phyloP scores from a whole-genome alignment of 768 basidiomycete genomes.

The Agaricus sinodeliciosus region DNA sequence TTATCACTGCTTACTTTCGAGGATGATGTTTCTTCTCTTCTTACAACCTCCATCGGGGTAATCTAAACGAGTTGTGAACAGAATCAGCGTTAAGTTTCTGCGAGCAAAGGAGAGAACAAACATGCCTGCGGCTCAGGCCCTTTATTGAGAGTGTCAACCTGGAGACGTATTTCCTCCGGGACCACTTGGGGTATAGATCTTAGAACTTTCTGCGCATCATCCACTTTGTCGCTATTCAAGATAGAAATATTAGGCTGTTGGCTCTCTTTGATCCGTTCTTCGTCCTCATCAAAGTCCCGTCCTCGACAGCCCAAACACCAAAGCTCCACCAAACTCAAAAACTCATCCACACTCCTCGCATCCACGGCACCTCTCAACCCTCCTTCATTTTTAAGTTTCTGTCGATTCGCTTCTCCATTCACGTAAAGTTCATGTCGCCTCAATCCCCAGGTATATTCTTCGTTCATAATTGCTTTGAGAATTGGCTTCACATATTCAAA shows the following conservation, averaged over 20 bases:
- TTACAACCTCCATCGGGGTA: background rate
- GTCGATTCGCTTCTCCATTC: slow-evolving; percentile 45
- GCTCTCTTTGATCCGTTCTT: background rate
- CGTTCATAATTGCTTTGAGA: slow-evolving; percentile 50
- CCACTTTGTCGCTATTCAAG: background rate
- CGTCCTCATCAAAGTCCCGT: slow-evolving; percentile 2
- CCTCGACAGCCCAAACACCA: slow-evolving; percentile 34
- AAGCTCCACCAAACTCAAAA: slow-evolving; percentile 28
- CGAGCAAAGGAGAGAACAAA: background rate
- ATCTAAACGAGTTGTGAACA: background rate
- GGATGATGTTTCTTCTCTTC: background rate
- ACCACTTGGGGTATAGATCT: background rate
- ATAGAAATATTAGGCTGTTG: background rate
- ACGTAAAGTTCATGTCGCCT: slow-evolving; percentile 48
- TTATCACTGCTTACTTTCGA: background rate
- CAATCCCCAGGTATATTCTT: slow-evolving; percentile 46
- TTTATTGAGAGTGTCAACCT: background rate
- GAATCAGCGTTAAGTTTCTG: background rate
- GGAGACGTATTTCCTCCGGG: too few relatives aligned
- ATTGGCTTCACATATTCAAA: slow-evolving; percentile 63
- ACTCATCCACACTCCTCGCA: slow-evolving; percentile 26
- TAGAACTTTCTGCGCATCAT: background rate
- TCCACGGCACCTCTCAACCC: slow-evolving; percentile 34
- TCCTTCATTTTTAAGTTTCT: slow-evolving; percentile 29
- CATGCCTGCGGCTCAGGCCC: background rate